Evolutionary conservation across 2,329 filamentous ascomycete genomes (phyloP).

Genomic region (Aspergillus nomiae): DNA sequence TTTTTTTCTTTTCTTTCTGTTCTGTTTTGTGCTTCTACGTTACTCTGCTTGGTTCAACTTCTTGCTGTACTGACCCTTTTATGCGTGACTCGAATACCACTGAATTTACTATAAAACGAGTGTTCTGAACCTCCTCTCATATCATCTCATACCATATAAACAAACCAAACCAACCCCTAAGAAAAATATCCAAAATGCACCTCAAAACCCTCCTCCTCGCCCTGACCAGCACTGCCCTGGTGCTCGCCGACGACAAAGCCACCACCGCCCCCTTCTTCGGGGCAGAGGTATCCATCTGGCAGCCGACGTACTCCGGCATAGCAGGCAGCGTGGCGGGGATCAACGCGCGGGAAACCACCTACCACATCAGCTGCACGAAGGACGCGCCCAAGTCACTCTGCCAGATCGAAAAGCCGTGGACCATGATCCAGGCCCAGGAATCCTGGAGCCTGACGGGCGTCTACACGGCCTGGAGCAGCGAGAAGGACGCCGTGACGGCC

Average conservation of each 20-base stretch:
- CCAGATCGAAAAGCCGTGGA: slow-evolving; percentile 22
- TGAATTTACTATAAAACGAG: too few relatives aligned
- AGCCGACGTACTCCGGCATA: slow-evolving; percentile 17
- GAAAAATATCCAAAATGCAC: slow-evolving; percentile 4
- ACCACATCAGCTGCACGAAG: slow-evolving; percentile 24
- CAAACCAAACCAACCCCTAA: neutral
- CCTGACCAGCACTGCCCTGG: neutral
- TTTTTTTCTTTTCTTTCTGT: too few relatives aligned
- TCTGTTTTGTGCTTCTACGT: too few relatives aligned
- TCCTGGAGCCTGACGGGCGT: slow-evolving; percentile 22
- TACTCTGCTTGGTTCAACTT: too few relatives aligned
- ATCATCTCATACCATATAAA: neutral
- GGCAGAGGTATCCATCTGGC: slow-evolving; percentile 5
- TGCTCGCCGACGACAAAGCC: slow-evolving; percentile 9
- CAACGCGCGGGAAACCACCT: slow-evolving; percentile 25
- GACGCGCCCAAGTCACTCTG: slow-evolving; percentile 26
- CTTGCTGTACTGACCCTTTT: too few relatives aligned
- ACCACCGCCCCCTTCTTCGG: slow-evolving; percentile 17
- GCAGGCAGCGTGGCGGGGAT: slow-evolving; percentile 26
- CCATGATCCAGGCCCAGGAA: slow-evolving; percentile 25
- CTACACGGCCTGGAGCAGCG: slow-evolving; percentile 21
- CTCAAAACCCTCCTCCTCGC: slow-evolving; percentile 1
- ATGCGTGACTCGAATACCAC: too few relatives aligned
- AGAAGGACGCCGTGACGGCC: slow-evolving; percentile 20
- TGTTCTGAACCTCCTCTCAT: too few relatives aligned